Evolutionary conservation across 1,284 basidiomycete species (phyloP).

Genomic region (Microbotryum violaceum): DNA sequence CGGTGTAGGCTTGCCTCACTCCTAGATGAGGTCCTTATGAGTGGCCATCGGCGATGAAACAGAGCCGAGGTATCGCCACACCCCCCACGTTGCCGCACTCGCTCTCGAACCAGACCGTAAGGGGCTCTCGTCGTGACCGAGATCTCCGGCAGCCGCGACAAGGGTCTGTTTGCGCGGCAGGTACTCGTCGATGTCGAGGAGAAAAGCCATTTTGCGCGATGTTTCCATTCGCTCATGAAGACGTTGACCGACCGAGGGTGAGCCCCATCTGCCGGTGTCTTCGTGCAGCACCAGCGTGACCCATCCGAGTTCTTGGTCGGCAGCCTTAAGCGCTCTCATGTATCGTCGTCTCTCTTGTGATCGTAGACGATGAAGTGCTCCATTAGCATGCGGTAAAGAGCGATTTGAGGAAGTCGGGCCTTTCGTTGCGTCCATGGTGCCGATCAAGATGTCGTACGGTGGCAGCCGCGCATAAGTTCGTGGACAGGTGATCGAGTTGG

Average conservation of each 20-base stretch:
- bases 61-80: constrained; percentile 1
- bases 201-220: constrained; percentile 1
- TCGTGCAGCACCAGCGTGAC: background rate
- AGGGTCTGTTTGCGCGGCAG: background rate
- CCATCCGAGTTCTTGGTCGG: constrained; percentile 8
- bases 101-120: constrained; percentile 3
- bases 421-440: constrained; percentile 13
- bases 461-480: background rate
- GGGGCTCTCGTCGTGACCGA: background rate
- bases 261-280: background rate
- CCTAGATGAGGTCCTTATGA: background rate
- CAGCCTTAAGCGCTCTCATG: background rate
- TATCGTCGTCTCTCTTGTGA: background rate
- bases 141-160: background rate
- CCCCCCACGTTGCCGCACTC: background rate
- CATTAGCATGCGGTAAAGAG: no score
- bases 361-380: no score
- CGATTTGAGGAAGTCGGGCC: background rate
- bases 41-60: background rate
- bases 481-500: background rate
- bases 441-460: constrained; percentile 6
- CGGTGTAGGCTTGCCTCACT: background rate
- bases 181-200: constrained; percentile 12
- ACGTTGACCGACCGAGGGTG: background rate
- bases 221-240: constrained; percentile 3